These are phyloP conservation scores for Beverwykella pulmonaria DNA, from an alignment of 495 filamentous ascomycete species.

Conservation along the genomic window DNA sequence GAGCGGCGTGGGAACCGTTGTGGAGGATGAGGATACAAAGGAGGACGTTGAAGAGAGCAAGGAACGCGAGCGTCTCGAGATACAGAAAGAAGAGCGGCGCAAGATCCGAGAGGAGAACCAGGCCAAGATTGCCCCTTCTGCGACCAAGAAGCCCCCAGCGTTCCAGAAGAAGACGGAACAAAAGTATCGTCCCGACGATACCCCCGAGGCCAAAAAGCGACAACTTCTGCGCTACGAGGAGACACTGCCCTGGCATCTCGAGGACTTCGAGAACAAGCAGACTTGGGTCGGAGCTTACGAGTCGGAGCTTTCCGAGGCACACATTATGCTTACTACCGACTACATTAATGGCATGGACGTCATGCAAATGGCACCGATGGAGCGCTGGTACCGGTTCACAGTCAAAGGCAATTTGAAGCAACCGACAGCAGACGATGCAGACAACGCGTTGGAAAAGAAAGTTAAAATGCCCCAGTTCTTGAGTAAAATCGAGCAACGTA, in stretches of 20 bases:
- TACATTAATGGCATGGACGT: slow-evolving; percentile 41
- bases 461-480: slow-evolving; percentile 77
- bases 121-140: slow-evolving; percentile 82
- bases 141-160: slow-evolving; percentile 62
- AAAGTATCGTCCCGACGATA: slow-evolving; percentile 57
- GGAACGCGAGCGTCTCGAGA: slow-evolving; percentile 72
- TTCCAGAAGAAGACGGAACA: slow-evolving; percentile 78
- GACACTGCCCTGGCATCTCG: slow-evolving; percentile 91
- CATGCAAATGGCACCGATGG: slow-evolving; percentile 77
- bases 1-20: slow-evolving; percentile 48
- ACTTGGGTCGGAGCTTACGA: slow-evolving; percentile 92
- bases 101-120: slow-evolving; percentile 79
- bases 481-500: slow-evolving; percentile 40
- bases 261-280: slow-evolving; percentile 92
- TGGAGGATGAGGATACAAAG: slow-evolving; percentile 50
- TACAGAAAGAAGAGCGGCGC: slow-evolving; percentile 73
- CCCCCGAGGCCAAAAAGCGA: slow-evolving; percentile 75
- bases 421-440: slow-evolving; percentile 80
- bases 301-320: slow-evolving; percentile 74
- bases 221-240: slow-evolving; percentile 89
- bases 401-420: slow-evolving; percentile 81
- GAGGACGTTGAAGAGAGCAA: slow-evolving; percentile 61
- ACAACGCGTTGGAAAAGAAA: slow-evolving; percentile 73
- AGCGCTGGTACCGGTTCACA: slow-evolving; percentile 93
- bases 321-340: slow-evolving; percentile 74